These are phyloP conservation scores for Clavispora asparagi DNA, from an alignment of 805 yeast species.

Conservation along the genomic window DNA sequence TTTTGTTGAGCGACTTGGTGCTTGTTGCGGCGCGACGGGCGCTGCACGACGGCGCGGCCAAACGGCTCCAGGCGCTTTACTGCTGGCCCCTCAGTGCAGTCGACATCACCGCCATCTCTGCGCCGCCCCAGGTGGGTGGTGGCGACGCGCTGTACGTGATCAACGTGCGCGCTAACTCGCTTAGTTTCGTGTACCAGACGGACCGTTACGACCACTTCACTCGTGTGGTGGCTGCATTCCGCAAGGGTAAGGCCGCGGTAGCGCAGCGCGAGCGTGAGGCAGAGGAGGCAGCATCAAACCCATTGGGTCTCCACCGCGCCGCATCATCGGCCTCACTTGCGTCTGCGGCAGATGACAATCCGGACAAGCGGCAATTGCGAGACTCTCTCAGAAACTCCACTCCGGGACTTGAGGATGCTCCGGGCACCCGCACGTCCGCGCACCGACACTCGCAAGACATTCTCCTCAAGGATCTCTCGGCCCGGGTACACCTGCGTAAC, in stretches of 20 bases:
- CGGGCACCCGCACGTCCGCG: conserved; percentile 6
- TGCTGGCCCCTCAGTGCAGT: conserved; percentile 75
- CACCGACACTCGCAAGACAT: conserved; percentile 33
- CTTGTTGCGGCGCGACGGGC: conserved; percentile 63
- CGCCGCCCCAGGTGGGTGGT: conserved; percentile 14
- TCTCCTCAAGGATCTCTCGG: conserved; percentile 52
- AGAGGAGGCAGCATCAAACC: conserved; percentile 13
- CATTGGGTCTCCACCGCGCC: conserved; percentile 6
- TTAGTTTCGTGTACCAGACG: conserved; percentile 55
- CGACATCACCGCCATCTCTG: conserved; percentile 35
- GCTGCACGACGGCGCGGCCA: conserved; percentile 22
- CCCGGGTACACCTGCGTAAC: conserved; percentile 57
- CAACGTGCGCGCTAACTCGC: conserved; percentile 42
- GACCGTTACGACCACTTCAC: conserved; percentile 54
- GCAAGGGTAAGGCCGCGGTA: conserved; percentile 56
- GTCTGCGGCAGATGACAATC: conserved; percentile 19
- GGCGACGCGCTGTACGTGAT: conserved; percentile 33
- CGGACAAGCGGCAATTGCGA: conserved; percentile 34
- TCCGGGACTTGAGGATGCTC: conserved; percentile 5
- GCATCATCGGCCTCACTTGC: conserved; percentile 6
- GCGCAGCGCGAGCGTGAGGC: conserved; percentile 24
- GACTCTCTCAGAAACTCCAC: conserved; percentile 45
- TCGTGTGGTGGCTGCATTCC: conserved; percentile 49
- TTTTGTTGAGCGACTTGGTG: conserved; percentile 71
- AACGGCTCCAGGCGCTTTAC: conserved; percentile 59